phyloP scores from a whole-genome alignment of 148 eudicot genomes.

The Chenopodium formosanum region DNA sequence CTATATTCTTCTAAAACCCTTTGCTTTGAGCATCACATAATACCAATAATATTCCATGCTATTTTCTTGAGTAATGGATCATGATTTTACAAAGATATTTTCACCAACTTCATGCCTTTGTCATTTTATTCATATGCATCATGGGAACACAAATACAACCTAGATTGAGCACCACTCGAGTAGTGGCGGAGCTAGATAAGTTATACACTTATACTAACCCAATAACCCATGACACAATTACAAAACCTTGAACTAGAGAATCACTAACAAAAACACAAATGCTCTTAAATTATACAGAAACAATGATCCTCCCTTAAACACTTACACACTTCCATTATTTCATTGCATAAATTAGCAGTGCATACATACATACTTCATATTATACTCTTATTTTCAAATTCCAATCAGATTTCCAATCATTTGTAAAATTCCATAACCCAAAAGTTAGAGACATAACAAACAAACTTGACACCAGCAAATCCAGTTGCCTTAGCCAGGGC shows the following conservation, averaged over 20 bases:
- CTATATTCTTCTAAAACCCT: slow-evolving; percentile 14
- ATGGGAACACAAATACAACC: too few species aligned
- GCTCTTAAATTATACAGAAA: neutral
- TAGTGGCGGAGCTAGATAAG: too few species aligned
- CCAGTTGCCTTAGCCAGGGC: slow-evolving; percentile 35
- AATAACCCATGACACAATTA: too few species aligned
- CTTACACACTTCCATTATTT: too few species aligned
- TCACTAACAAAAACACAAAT: neutral
- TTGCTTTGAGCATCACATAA: slow-evolving; percentile 15
- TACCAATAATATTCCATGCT: slow-evolving; percentile 21
- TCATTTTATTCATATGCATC: too few species aligned
- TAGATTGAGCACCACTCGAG: too few species aligned
- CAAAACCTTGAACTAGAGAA: neutral
- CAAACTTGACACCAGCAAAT: slow-evolving; percentile 19
- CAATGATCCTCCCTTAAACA: too few species aligned
- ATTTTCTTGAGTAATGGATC: neutral
- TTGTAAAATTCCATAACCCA: slow-evolving; percentile 46
- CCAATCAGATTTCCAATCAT: neutral
- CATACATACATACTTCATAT: too few species aligned
- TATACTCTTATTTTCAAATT: too few species aligned
- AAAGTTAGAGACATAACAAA: slow-evolving; percentile 22
- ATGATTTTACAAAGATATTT: neutral
- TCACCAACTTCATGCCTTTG: neutral
- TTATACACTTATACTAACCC: too few species aligned
- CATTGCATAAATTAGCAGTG: too few species aligned